A percentile compares a stretch with the other conserved stretches of the same genome.
Evolutionary conservation across 2,329 filamentous ascomycete genomes (phyloP).

Genomic region (Monosporascus sp.): DNA sequence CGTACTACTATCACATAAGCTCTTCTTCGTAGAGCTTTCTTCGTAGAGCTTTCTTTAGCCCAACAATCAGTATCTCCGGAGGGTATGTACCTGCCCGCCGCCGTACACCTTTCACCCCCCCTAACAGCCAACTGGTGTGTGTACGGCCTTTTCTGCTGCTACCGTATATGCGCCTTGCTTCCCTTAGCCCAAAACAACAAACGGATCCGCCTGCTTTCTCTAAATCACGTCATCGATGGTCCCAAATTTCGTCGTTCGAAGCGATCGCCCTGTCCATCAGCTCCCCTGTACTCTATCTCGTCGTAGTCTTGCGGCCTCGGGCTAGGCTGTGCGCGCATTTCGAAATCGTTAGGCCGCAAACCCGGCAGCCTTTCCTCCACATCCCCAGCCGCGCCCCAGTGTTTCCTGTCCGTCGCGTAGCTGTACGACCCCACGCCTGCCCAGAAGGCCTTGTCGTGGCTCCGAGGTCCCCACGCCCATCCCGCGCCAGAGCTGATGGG

Average conservation of each 20-base stretch:
- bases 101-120: no score
- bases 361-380: constrained; percentile 13
- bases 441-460: constrained; percentile 68
- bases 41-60: no score
- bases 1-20: no score
- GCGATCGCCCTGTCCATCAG: background rate
- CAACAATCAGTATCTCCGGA: no score
- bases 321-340: background rate
- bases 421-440: constrained; percentile 62
- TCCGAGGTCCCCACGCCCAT: constrained; percentile 84
- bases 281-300: background rate
- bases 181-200: no score
- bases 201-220: no score
- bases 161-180: no score
- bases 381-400: constrained; percentile 19
- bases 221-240: no score
- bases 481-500: constrained; percentile 74
- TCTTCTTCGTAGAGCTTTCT: no score
- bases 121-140: no score
- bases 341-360: background rate
- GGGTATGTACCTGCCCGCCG: no score
- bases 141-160: no score
- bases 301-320: background rate
- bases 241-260: background rate
- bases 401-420: constrained; percentile 42